Evolutionary conservation across 805 yeast species (phyloP).

Genomic region (Suhomyces sp.): DNA sequence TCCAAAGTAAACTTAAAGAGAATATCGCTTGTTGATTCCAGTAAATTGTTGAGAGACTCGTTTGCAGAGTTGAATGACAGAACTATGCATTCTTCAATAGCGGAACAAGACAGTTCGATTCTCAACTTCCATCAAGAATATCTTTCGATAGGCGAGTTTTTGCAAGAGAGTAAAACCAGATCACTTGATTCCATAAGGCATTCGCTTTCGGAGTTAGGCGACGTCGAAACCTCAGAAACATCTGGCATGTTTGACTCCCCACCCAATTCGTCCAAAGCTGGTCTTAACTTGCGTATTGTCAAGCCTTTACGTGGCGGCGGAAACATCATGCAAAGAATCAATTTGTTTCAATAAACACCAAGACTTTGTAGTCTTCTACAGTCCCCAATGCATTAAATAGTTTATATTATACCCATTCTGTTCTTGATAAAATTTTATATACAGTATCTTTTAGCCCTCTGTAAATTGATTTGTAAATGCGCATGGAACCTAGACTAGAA

Average conservation of each 20-base stretch:
- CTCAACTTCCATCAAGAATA: conserved; percentile 15
- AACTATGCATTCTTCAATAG: background rate
- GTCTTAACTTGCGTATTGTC: conserved; percentile 56
- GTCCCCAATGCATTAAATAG: too few species aligned
- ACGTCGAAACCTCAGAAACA: conserved; percentile 14
- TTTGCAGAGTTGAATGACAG: conserved; percentile 4
- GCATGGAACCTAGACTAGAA: too few species aligned
- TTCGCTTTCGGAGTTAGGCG: conserved; percentile 8
- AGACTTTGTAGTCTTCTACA: too few species aligned
- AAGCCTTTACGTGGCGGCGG: conserved; percentile 61
- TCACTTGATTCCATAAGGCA: conserved; percentile 8
- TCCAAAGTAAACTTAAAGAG: conserved; percentile 6
- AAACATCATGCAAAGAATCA: conserved; percentile 11
- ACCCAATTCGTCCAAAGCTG: conserved; percentile 36
- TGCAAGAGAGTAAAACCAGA: conserved; percentile 13
- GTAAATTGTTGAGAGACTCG: conserved; percentile 4
- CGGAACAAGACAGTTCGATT: conserved; percentile 8
- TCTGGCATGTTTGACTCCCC: conserved; percentile 16
- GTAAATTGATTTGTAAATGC: too few species aligned
- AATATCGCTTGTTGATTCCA: conserved; percentile 4
- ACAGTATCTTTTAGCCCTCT: too few species aligned
- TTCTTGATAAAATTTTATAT: too few species aligned
- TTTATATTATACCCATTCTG: too few species aligned
- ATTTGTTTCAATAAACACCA: conserved; percentile 8
- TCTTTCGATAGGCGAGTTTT: conserved; percentile 14